These are phyloP conservation scores for Cyclocybe cylindracea DNA, from an alignment of 768 basidiomycete genomes.

Conservation along the genomic window DNA sequence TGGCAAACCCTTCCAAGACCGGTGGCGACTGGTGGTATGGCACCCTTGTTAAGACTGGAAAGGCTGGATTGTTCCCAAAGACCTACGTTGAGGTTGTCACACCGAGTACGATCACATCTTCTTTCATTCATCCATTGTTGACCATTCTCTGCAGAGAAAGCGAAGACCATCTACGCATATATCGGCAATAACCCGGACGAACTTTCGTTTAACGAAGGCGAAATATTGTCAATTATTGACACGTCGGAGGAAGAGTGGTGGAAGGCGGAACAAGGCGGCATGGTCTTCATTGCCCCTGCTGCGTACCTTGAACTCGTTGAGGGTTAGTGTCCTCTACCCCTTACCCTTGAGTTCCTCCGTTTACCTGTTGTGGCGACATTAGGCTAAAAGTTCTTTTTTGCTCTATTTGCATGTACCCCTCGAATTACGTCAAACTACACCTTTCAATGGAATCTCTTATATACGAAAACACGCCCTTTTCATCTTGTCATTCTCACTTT, in stretches of 20 bases:
- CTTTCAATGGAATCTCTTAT: constrained; percentile 23
- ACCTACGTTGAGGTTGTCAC: constrained; percentile 79
- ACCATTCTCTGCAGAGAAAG: constrained; percentile 47
- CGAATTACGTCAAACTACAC: constrained; percentile 33
- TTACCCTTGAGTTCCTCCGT: constrained; percentile 57
- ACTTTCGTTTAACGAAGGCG: constrained; percentile 83
- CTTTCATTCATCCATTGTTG: neutral
- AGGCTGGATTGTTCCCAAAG: constrained; percentile 87
- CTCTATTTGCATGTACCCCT: constrained; percentile 50
- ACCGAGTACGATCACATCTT: constrained; percentile 49
- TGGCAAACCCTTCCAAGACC: constrained; percentile 83
- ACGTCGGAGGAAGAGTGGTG: constrained; percentile 89
- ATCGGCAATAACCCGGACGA: constrained; percentile 72
- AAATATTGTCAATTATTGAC: constrained; percentile 78
- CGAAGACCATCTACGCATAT: constrained; percentile 83
- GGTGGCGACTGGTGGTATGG: constrained; percentile 96
- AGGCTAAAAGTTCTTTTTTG: constrained; percentile 81
- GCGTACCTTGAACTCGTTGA: constrained; percentile 83
- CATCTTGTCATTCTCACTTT: neutral
- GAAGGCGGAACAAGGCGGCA: constrained; percentile 88
- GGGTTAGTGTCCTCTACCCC: constrained; percentile 76
- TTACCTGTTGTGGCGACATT: constrained; percentile 45
- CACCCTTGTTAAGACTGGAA: constrained; percentile 59
- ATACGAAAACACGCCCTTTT: constrained; percentile 8
- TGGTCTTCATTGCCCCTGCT: constrained; percentile 90